phyloP scores from a whole-genome alignment of 1,139 yeast genomes.

The Hansenula lynferdii region DNA sequence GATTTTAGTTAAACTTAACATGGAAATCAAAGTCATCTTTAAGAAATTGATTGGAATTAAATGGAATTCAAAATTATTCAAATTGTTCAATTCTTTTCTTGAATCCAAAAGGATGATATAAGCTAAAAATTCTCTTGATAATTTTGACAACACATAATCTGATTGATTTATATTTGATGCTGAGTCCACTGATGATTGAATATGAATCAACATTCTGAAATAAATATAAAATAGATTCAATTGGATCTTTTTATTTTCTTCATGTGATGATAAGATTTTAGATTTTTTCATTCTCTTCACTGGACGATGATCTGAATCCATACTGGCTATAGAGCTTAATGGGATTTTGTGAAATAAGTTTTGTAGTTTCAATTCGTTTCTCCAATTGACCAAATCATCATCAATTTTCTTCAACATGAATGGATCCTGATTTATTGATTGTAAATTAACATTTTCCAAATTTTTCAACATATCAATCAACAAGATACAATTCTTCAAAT shows the following conservation, averaged over 20 bases:
- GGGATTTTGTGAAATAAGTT: conserved; percentile 2
- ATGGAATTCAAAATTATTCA: conserved; percentile 22
- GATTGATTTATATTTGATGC: conserved; percentile 9
- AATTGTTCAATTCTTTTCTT: conserved; percentile 17
- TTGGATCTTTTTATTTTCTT: conserved; percentile 15
- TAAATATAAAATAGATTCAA: conserved; percentile 17
- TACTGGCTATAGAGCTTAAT: not conserved
- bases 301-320: not conserved
- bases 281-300: conserved; percentile 1
- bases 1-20: conserved; percentile 11
- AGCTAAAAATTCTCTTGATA: conserved; percentile 4
- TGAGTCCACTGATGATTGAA: conserved; percentile 6
- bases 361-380: conserved; percentile 2
- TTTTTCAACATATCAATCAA: conserved; percentile 16
- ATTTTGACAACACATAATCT: conserved; percentile 7
- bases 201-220: conserved; percentile 14
- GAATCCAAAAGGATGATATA: conserved; percentile 12
- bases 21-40: conserved; percentile 16
- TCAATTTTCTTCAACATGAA: not conserved
- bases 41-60: conserved; percentile 22
- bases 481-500: conserved; percentile 13
- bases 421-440: conserved; percentile 9
- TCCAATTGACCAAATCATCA: conserved; percentile 11
- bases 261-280: conserved; percentile 1
- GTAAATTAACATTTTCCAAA: conserved; percentile 11